Conservation (phyloP, 495 filamentous ascomycete species). For the Penicillium mononematosum region DNA sequence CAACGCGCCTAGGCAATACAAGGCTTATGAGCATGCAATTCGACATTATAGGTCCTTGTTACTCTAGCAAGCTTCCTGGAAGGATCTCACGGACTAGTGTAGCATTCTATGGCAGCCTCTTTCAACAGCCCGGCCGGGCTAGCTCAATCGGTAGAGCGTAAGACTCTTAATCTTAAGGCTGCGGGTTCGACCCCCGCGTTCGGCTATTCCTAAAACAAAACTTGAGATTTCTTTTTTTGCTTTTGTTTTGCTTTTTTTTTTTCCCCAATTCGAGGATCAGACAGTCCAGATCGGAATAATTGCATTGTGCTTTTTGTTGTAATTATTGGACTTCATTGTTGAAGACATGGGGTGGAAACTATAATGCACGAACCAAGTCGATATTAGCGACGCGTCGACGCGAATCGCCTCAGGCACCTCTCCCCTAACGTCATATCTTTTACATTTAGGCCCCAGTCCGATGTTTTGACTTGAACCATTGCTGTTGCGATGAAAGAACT, state of each 20-base stretch:
- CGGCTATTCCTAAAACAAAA: constrained; percentile 38
- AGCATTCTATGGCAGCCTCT: not conserved
- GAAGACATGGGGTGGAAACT: not conserved
- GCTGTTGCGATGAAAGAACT: constrained; percentile 38
- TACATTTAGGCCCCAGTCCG: not conserved
- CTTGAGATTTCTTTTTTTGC: constrained; percentile 4
- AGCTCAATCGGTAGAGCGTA: constrained; percentile 62
- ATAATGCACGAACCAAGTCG: constrained; percentile 8
- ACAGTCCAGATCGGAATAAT: not conserved
- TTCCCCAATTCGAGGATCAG: not conserved
- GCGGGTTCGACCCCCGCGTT: constrained; percentile 59
- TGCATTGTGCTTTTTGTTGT: not conserved
- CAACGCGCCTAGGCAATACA: no score
- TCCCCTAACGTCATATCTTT: constrained; percentile 20
- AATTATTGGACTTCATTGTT: not conserved
- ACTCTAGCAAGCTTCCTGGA: no score
- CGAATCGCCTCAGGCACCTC: constrained; percentile 21
- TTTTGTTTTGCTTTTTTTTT: not conserved
- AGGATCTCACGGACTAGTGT: not conserved
- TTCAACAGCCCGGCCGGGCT: constrained; percentile 45
- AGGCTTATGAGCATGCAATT: no score
- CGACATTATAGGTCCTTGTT: no score
- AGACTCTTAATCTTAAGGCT: constrained; percentile 62
- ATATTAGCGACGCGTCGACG: constrained; percentile 31
- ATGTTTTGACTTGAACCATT: constrained; percentile 11